phyloP scores from a whole-genome alignment of 495 filamentous ascomycete genomes.

The Penicillium paradoxum region DNA sequence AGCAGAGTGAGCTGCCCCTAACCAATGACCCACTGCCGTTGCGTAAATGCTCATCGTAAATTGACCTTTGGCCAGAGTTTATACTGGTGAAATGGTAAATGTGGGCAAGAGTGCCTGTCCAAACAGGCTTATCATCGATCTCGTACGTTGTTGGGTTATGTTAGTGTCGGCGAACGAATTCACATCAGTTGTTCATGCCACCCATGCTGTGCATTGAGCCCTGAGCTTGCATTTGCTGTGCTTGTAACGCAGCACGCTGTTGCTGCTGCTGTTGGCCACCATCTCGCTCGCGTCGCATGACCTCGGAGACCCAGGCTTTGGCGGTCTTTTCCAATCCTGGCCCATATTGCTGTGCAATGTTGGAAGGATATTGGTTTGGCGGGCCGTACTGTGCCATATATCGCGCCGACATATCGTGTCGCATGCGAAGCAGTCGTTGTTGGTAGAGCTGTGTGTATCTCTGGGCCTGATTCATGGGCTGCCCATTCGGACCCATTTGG shows the following conservation, averaged over 20 bases:
- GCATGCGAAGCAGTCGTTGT: conserved; percentile 32
- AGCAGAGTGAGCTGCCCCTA: not conserved
- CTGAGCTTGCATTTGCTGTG: conserved; percentile 43
- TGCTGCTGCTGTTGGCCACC: conserved; percentile 32
- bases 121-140: not conserved
- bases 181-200: conserved; percentile 36
- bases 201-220: conserved; percentile 43
- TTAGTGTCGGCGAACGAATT: not conserved
- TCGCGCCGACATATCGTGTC: conserved; percentile 38
- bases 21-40: not conserved
- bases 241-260: conserved; percentile 23
- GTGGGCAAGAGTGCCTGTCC: not conserved
- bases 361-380: conserved; percentile 41
- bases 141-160: not conserved
- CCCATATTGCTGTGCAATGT: conserved; percentile 38
- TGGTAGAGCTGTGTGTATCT: conserved; percentile 38
- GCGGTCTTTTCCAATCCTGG: conserved; percentile 34
- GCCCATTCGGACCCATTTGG: conserved; percentile 32
- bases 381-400: conserved; percentile 39
- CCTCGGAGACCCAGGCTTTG: conserved; percentile 40
- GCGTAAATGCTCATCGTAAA: not conserved
- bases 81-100: not conserved
- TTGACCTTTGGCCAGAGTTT: not conserved
- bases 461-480: conserved; percentile 25
- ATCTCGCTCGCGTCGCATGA: conserved; percentile 43